phyloP scores from a whole-genome alignment of 139 green algal genomes.

The Dunaliella primolecta region DNA sequence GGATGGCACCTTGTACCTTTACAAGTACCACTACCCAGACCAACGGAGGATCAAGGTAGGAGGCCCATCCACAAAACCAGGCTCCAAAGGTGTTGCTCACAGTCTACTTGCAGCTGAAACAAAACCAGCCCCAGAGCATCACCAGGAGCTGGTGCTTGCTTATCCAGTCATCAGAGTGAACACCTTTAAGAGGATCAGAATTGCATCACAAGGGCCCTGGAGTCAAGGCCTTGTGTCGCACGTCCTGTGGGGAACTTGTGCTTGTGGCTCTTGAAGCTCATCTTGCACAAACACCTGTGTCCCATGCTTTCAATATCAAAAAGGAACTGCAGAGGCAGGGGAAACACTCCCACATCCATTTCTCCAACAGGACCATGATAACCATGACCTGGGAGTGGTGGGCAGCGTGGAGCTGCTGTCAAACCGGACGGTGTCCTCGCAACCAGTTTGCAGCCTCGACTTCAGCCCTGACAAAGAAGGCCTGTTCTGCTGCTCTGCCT shows the following conservation, averaged over 20 bases:
- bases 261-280: too few species aligned
- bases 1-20: slow-evolving; percentile 79
- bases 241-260: too few species aligned
- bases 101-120: not conserved
- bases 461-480: slow-evolving; percentile 85
- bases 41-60: slow-evolving; percentile 65
- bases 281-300: too few species aligned
- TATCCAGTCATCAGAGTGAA: too few species aligned
- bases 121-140: not conserved
- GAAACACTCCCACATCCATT: too few species aligned
- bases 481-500: slow-evolving; percentile 72
- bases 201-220: too few species aligned
- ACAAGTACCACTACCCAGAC: slow-evolving; percentile 90
- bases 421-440: slow-evolving; percentile 60
- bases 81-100: not conserved
- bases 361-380: slow-evolving; percentile 74
- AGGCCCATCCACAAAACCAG: not conserved
- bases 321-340: too few species aligned
- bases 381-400: slow-evolving; percentile 61
- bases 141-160: too few species aligned
- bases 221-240: too few species aligned
- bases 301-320: too few species aligned
- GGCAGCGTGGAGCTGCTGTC: slow-evolving; percentile 71
- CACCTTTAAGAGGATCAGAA: too few species aligned
- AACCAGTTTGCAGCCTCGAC: slow-evolving; percentile 83